phyloP scores from a whole-genome alignment of 108 stramenopile genomes.

The Conticribra guillardii region DNA sequence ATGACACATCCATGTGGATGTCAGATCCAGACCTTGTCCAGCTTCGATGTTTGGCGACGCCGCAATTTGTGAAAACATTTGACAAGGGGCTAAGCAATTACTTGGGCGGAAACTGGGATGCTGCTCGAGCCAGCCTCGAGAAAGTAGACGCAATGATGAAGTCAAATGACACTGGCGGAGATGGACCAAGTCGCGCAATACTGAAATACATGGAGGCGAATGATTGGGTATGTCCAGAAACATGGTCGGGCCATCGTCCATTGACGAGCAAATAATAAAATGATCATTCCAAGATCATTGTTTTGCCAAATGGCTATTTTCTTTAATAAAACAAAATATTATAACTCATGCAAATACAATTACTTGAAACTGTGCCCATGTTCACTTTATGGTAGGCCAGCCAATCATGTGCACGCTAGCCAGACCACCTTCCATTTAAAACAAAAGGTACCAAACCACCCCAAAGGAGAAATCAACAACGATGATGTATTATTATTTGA shows the following conservation, averaged over 20 bases:
- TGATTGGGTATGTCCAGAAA: slow-evolving; percentile 62
- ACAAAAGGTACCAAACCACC: no score
- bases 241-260: slow-evolving; percentile 83
- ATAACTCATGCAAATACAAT: neutral
- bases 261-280: slow-evolving; percentile 30
- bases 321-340: neutral
- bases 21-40: slow-evolving; percentile 81
- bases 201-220: slow-evolving; percentile 73
- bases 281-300: no score
- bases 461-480: no score
- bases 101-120: slow-evolving; percentile 76
- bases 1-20: slow-evolving; percentile 72
- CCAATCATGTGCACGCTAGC: no score
- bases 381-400: no score
- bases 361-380: no score
- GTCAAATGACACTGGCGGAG: slow-evolving; percentile 79
- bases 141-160: slow-evolving; percentile 83
- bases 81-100: slow-evolving; percentile 73
- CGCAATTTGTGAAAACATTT: slow-evolving; percentile 71
- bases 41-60: slow-evolving; percentile 80
- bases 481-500: no score
- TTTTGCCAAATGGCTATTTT: no score
- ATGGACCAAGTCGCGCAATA: slow-evolving; percentile 83
- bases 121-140: slow-evolving; percentile 61
- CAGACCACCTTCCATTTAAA: no score